These are phyloP conservation scores for Melaleuca alternifolia DNA, from an alignment of 345 rosid species.

Conservation along the genomic window DNA sequence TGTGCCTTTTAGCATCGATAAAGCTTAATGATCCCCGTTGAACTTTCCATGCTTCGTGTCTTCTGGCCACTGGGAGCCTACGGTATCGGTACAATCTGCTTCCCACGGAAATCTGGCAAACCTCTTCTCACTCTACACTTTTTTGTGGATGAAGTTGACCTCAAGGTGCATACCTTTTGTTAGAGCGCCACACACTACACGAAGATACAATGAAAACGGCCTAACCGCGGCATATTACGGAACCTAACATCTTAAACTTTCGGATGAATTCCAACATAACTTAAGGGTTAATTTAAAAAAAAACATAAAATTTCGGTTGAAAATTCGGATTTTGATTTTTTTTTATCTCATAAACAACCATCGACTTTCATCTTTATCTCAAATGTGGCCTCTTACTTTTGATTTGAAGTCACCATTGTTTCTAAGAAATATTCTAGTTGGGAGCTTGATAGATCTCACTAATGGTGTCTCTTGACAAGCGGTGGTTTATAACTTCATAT, in stretches of 20 bases:
- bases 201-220: not conserved
- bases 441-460: too few species aligned
- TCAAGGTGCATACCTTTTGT: not conserved
- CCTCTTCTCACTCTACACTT: not conserved
- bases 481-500: too few species aligned
- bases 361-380: too few species aligned
- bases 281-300: too few species aligned
- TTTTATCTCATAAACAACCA: too few species aligned
- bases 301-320: too few species aligned
- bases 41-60: not conserved
- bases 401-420: too few species aligned
- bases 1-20: not conserved
- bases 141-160: not conserved
- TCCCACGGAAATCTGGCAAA: not conserved
- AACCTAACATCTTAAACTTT: not conserved
- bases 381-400: too few species aligned
- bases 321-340: too few species aligned
- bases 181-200: not conserved
- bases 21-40: not conserved
- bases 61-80: not conserved
- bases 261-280: not conserved
- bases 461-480: too few species aligned
- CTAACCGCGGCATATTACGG: not conserved
- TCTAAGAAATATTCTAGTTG: too few species aligned
- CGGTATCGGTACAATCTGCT: not conserved